Evolutionary conservation across 116 monocot species (phyloP).

Genomic region (Posidonia oceanica): DNA sequence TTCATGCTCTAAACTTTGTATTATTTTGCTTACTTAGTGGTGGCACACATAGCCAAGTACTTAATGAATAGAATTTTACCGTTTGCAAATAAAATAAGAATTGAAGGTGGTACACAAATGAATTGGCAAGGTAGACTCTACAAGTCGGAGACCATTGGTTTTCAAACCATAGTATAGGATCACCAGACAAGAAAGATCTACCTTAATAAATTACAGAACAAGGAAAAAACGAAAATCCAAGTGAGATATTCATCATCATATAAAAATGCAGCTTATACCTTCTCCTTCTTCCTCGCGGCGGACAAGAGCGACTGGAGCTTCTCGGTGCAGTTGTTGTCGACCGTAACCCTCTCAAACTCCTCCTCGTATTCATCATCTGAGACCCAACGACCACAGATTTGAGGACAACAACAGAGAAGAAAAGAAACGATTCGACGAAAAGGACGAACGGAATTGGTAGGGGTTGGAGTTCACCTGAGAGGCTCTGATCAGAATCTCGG

Average conservation of each 20-base stretch:
- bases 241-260: too few relatives aligned
- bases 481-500: neutral
- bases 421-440: neutral
- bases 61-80: too few relatives aligned
- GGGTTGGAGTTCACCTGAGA: neutral
- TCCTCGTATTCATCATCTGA: neutral
- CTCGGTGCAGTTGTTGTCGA: slow-evolving; percentile 2
- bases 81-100: too few relatives aligned
- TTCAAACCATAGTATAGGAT: too few relatives aligned
- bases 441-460: neutral
- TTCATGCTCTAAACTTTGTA: too few relatives aligned
- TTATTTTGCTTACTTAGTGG: too few relatives aligned
- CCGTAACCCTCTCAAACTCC: neutral
- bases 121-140: too few relatives aligned
- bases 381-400: neutral
- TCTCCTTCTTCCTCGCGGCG: neutral
- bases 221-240: neutral
- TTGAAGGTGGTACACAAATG: too few relatives aligned
- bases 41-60: too few relatives aligned
- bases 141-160: neutral
- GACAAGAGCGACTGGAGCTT: neutral
- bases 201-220: too few relatives aligned
- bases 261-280: slow-evolving; percentile 1
- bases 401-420: too few relatives aligned
- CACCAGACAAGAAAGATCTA: too few relatives aligned